Conservation (phyloP, 768 basidiomycete species). For the Cyathus striatus region DNA sequence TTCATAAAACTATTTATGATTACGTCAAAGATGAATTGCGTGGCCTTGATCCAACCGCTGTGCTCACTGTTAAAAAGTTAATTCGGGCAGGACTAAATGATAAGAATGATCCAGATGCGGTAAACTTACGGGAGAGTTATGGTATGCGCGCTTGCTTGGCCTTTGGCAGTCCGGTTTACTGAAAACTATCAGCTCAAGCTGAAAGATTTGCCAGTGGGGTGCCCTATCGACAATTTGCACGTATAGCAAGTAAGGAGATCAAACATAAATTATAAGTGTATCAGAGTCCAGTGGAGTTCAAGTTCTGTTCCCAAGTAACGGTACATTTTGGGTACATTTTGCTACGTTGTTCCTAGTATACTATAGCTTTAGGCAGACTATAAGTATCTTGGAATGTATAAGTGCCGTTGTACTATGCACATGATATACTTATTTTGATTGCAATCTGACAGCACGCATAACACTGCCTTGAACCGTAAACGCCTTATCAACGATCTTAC, state of each 20-base stretch:
- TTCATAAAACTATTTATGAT: conserved; percentile 47
- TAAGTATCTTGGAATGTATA: too few relatives aligned
- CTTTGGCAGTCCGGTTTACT: conserved; percentile 1
- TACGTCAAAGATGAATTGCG: conserved; percentile 49
- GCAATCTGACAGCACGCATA: too few relatives aligned
- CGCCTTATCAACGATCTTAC: too few relatives aligned
- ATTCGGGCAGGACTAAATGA: conserved; percentile 53
- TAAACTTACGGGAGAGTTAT: conserved; percentile 66
- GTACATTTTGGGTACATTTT: too few relatives aligned
- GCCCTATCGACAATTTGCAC: conserved; percentile 47
- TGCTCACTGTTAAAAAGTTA: conserved; percentile 48
- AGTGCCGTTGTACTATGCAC: too few relatives aligned
- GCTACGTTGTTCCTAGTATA: too few relatives aligned
- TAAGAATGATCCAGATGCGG: conserved; percentile 58
- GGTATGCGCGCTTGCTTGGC: conserved; percentile 21
- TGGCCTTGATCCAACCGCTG: conserved; percentile 51
- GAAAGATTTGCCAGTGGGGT: conserved; percentile 58
- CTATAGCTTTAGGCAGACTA: too few relatives aligned
- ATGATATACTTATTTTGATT: too few relatives aligned
- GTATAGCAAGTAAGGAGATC: conserved; percentile 59
- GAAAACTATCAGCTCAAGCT: conserved; percentile 44
- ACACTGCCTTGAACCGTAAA: too few relatives aligned
- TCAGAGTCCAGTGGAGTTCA: too few relatives aligned
- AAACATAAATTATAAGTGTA: conserved; percentile 51
- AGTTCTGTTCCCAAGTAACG: too few relatives aligned